Evolutionary conservation across 2,329 filamentous ascomycete species (phyloP).

Genomic region (Fusarium redolens): DNA sequence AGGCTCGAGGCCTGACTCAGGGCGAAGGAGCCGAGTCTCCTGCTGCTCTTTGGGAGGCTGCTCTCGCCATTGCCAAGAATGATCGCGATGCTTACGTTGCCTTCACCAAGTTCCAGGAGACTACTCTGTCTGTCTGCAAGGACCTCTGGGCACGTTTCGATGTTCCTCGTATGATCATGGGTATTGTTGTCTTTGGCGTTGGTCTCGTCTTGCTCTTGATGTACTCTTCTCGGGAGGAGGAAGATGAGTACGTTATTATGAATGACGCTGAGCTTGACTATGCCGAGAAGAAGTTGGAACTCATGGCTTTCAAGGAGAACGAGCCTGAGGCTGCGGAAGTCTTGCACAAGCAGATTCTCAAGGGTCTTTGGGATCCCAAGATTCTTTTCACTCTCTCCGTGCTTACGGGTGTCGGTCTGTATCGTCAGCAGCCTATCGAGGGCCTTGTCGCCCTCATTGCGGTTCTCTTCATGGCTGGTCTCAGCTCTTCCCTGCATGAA

Average conservation of each 20-base stretch:
- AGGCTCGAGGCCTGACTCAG: constrained; percentile 75
- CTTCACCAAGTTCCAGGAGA: constrained; percentile 79
- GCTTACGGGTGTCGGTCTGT: constrained; percentile 46
- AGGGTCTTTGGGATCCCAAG: constrained; percentile 51
- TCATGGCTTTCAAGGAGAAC: constrained; percentile 53
- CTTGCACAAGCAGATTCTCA: constrained; percentile 50
- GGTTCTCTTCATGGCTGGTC: constrained; percentile 55
- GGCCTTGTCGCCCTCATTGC: constrained; percentile 55
- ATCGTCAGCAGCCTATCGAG: constrained; percentile 49
- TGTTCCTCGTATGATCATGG: constrained; percentile 83
- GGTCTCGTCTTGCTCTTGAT: constrained; percentile 77
- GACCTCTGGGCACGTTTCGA: constrained; percentile 93
- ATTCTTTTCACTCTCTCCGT: constrained; percentile 48
- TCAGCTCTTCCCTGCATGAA: constrained; percentile 56
- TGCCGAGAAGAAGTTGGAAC: constrained; percentile 68
- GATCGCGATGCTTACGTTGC: constrained; percentile 62
- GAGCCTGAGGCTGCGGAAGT: constrained; percentile 55
- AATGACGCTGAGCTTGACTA: constrained; percentile 69
- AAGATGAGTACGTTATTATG: constrained; percentile 64
- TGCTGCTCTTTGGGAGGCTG: constrained; percentile 60
- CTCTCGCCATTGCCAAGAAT: constrained; percentile 55
- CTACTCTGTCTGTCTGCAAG: constrained; percentile 83
- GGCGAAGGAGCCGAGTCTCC: constrained; percentile 58
- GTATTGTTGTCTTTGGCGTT: constrained; percentile 76
- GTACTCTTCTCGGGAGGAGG: constrained; percentile 73